phyloP scores from a whole-genome alignment of 83 land plant genomes.

The Picea mariana region DNA sequence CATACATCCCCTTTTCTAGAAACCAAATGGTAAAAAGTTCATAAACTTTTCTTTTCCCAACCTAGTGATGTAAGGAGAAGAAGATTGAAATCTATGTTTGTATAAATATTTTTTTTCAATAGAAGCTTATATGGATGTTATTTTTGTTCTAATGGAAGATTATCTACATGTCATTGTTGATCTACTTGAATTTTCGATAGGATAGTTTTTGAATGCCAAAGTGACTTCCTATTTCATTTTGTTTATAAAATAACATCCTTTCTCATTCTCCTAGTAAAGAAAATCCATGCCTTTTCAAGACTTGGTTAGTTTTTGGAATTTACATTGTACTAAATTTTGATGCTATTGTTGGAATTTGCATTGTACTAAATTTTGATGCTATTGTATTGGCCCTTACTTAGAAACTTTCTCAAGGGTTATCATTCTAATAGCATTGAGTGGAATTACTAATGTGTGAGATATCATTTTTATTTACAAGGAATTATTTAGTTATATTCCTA shows the following conservation, averaged over 20 bases:
- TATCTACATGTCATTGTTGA: too few relatives aligned
- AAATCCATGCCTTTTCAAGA: too few relatives aligned
- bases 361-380: conserved; percentile 2
- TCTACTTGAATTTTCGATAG: too few relatives aligned
- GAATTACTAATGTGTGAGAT: neutral
- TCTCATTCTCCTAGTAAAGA: too few relatives aligned
- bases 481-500: too few relatives aligned
- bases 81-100: neutral
- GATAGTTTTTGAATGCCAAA: too few relatives aligned
- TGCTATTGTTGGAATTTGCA: too few relatives aligned
- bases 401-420: neutral
- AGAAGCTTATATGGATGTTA: too few relatives aligned
- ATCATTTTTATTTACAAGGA: neutral
- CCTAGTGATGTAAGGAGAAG: neutral
- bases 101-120: too few relatives aligned
- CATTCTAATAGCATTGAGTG: neutral
- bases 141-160: too few relatives aligned
- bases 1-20: neutral
- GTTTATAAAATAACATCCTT: too few relatives aligned
- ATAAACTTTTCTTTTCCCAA: neutral
- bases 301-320: neutral
- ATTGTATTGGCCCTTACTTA: neutral
- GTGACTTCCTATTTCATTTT: too few relatives aligned
- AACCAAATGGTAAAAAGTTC: neutral
- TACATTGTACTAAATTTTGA: neutral